A percentile compares a stretch with the other conserved stretches of the same genome.
Conservation (phyloP, 495 filamentous ascomycete species). For the Hyaloscypha hepaticicola region DNA sequence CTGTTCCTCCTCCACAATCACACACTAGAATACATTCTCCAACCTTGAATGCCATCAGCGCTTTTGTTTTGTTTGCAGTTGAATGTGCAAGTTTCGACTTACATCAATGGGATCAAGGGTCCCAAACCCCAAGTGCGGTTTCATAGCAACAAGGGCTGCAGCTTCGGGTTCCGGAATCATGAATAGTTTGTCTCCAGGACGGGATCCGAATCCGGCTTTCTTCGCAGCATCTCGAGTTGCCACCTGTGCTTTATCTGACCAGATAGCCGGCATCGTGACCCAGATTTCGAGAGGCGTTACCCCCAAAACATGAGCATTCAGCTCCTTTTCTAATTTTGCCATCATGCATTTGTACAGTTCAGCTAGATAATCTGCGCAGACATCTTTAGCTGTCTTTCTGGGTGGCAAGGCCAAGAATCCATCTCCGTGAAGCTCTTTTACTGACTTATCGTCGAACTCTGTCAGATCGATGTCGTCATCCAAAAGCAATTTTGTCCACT, state of each 20-base stretch:
- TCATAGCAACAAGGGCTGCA: slow-evolving; percentile 24
- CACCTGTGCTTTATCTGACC: slow-evolving; percentile 36
- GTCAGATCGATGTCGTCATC: slow-evolving; percentile 8
- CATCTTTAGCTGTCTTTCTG: slow-evolving; percentile 1
- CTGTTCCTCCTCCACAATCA: slow-evolving; percentile 31
- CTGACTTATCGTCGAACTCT: slow-evolving; percentile 16
- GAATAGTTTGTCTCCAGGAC: slow-evolving; percentile 24
- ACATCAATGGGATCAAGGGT: slow-evolving; percentile 14
- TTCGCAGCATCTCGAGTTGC: slow-evolving; percentile 32
- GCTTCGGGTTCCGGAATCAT: slow-evolving; percentile 38
- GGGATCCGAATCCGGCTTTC: slow-evolving; percentile 33
- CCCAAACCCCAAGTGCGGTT: background rate
- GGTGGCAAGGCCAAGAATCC: slow-evolving; percentile 16
- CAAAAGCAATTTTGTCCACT: slow-evolving; percentile 25
- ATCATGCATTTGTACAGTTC: slow-evolving; percentile 6
- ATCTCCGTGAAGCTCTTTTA: background rate
- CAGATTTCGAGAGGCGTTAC: slow-evolving; percentile 36
- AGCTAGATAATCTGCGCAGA: slow-evolving; percentile 18
- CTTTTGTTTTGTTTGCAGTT: background rate
- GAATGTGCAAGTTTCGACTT: background rate
- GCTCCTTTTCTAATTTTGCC: background rate
- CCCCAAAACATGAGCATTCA: slow-evolving; percentile 6
- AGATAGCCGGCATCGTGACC: slow-evolving; percentile 39
- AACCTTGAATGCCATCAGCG: background rate
- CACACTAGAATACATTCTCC: slow-evolving; percentile 25